A percentile compares a stretch with the other conserved stretches of the same genome.
These are phyloP conservation scores for Cadophora gregata DNA, from an alignment of 2,329 filamentous ascomycete genomes.

Conservation along the genomic window DNA sequence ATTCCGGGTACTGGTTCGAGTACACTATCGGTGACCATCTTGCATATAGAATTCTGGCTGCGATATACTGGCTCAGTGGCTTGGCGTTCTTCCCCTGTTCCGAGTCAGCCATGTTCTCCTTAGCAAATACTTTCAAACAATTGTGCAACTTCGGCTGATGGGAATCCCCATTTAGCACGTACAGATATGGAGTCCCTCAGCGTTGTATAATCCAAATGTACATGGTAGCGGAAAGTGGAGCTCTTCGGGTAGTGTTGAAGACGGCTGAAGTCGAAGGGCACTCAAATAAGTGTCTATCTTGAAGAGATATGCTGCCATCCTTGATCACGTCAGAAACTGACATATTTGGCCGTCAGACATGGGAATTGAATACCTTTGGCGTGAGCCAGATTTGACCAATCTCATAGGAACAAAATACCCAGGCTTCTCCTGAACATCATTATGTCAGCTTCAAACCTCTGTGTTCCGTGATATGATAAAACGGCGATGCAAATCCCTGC, in stretches of 20 bases:
- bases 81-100: slow-evolving; percentile 42
- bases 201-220: slow-evolving; percentile 48
- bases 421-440: slow-evolving; percentile 39
- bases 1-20: slow-evolving; percentile 11
- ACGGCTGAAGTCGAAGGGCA: slow-evolving; percentile 44
- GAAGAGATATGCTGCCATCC: slow-evolving; percentile 46
- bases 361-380: slow-evolving; percentile 45
- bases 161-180: background rate
- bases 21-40: slow-evolving; percentile 28
- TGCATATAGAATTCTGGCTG: slow-evolving; percentile 29
- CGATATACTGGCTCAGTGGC: slow-evolving; percentile 45
- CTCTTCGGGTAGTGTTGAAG: slow-evolving; percentile 47
- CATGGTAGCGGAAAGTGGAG: slow-evolving; percentile 46
- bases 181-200: slow-evolving; percentile 47
- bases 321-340: slow-evolving; percentile 29
- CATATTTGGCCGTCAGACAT: background rate
- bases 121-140: background rate
- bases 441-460: background rate
- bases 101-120: background rate
- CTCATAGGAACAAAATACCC: slow-evolving; percentile 49
- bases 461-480: too few species aligned
- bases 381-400: slow-evolving; percentile 43
- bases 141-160: background rate
- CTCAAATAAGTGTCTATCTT: slow-evolving; percentile 50
- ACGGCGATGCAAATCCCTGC: background rate